Conservation (phyloP, 805 yeast genomes). For the Suhomyces prunicola region DNA sequence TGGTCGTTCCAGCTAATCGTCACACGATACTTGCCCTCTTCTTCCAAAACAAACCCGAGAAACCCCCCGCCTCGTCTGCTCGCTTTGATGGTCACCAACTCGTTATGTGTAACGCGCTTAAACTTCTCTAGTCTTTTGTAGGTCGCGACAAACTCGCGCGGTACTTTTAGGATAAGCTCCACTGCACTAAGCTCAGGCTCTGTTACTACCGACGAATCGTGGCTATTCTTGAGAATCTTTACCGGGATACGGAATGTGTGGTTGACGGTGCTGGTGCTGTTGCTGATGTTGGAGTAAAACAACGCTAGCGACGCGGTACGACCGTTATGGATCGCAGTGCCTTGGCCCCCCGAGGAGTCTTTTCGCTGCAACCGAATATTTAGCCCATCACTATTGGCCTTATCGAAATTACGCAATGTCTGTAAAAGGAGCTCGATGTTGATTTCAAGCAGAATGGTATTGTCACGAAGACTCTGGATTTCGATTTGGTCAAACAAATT, state of each 20-base stretch:
- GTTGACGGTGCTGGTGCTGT: constrained; percentile 45
- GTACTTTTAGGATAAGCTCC: constrained; percentile 53
- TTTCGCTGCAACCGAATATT: constrained; percentile 51
- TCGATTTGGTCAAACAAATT: constrained; percentile 49
- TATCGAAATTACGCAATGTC: constrained; percentile 55
- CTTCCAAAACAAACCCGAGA: constrained; percentile 50
- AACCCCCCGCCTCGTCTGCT: constrained; percentile 45
- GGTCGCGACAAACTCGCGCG: constrained; percentile 47
- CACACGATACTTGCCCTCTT: constrained; percentile 51
- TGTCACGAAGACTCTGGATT: constrained; percentile 50
- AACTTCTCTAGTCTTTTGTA: constrained; percentile 68
- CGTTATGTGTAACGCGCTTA: constrained; percentile 42
- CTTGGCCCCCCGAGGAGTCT: constrained; percentile 24
- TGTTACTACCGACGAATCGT: constrained; percentile 44
- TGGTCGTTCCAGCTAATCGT: constrained; percentile 58
- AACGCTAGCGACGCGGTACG: constrained; percentile 53
- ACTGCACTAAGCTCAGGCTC: constrained; percentile 64
- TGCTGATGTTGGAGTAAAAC: constrained; percentile 47
- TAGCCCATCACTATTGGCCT: constrained; percentile 48
- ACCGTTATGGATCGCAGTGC: constrained; percentile 24
- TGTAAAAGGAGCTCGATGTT: constrained; percentile 59
- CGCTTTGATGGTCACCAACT: constrained; percentile 48
- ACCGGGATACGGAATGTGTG: constrained; percentile 75
- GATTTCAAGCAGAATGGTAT: constrained; percentile 57
- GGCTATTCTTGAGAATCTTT: constrained; percentile 52